A percentile compares a stretch with the other conserved stretches of the same genome.
phyloP scores from a whole-genome alignment of 192 early-diverging fungal species.

The Backusella morwellensis region DNA sequence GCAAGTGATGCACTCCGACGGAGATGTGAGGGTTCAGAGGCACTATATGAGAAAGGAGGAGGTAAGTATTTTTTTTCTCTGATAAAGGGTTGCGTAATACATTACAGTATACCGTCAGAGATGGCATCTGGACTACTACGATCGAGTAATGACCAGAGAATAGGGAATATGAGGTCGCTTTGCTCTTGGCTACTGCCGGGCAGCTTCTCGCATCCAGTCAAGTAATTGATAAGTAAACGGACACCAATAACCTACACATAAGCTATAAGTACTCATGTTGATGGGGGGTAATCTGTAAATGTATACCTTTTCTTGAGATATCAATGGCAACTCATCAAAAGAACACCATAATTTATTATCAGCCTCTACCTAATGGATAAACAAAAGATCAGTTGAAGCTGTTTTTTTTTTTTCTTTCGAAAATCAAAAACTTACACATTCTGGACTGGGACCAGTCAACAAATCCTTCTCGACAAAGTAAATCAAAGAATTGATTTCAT shows the following conservation, averaged over 20 bases:
- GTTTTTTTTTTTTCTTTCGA: no score
- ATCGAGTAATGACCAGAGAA: conserved; percentile 19
- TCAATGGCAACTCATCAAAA: conserved; percentile 13
- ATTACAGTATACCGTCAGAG: neutral
- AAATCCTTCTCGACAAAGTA: neutral
- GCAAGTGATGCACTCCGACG: conserved; percentile 64
- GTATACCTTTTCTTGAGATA: conserved; percentile 20
- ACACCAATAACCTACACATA: conserved; percentile 15
- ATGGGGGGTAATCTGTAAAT: neutral
- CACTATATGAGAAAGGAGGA: conserved; percentile 19
- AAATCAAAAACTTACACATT: neutral
- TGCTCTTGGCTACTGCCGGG: neutral
- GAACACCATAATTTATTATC: conserved; percentile 20
- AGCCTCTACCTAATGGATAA: neutral
- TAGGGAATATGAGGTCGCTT: neutral
- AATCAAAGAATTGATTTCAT: neutral
- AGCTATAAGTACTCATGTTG: neutral
- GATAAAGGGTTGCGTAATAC: neutral
- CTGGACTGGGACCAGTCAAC: neutral
- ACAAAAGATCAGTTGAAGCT: no score
- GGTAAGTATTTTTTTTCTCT: no score
- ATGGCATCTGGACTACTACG: conserved; percentile 5
- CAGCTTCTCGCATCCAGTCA: conserved; percentile 1
- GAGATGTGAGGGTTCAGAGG: conserved; percentile 58
- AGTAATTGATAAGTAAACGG: conserved; percentile 10